Conservation (phyloP, 177 flowering plant species). For the Vitis hybrid region DNA sequence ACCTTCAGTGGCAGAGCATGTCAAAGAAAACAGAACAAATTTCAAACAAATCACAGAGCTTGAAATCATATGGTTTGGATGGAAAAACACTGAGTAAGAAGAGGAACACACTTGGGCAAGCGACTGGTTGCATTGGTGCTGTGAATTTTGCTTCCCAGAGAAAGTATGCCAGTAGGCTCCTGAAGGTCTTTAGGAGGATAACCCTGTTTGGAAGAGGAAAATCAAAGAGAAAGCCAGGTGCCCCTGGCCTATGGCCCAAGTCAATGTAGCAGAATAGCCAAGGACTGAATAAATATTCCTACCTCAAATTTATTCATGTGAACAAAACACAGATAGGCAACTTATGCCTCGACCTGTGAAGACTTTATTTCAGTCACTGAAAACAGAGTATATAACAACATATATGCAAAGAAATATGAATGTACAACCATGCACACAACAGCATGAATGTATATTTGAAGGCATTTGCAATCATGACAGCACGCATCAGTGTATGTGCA, state of each 20-base stretch:
- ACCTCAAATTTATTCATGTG: too few species aligned
- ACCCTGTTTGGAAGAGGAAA: conserved; percentile 55
- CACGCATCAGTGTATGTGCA: too few species aligned
- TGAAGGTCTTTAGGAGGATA: conserved; percentile 53
- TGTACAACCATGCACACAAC: too few species aligned
- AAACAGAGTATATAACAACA: too few species aligned
- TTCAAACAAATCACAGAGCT: conserved; percentile 22
- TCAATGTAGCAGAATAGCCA: conserved; percentile 18
- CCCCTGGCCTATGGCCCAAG: conserved; percentile 27
- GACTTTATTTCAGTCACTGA: too few species aligned
- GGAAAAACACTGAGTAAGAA: conserved; percentile 45
- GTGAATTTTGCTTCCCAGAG: conserved; percentile 70
- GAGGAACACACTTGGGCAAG: conserved; percentile 52
- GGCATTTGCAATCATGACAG: too few species aligned
- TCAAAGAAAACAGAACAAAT: conserved; percentile 34
- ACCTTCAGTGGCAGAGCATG: conserved; percentile 41
- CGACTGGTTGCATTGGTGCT: conserved; percentile 61
- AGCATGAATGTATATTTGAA: too few species aligned
- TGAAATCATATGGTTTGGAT: conserved; percentile 31
- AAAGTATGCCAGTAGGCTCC: conserved; percentile 59
- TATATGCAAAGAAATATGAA: too few species aligned
- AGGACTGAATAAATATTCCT: too few species aligned
- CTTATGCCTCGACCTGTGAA: too few species aligned
- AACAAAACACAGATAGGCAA: too few species aligned
- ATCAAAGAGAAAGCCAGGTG: conserved; percentile 45